These are phyloP conservation scores for Dryas octopetala DNA, from an alignment of 306 rosid genomes.

Conservation along the genomic window DNA sequence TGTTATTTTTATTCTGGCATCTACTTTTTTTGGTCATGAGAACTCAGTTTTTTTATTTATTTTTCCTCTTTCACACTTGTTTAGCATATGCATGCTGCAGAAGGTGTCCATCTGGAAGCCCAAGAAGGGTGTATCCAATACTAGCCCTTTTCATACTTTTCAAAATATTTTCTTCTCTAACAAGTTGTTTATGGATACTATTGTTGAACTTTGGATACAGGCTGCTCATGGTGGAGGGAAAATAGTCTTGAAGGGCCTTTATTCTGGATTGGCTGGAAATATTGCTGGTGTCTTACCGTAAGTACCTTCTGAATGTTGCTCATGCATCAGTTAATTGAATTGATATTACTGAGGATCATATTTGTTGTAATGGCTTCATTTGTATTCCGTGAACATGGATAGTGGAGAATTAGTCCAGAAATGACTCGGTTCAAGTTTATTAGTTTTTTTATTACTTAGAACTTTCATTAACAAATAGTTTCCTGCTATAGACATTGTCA, in stretches of 20 bases:
- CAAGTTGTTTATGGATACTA: conserved; percentile 10
- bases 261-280: conserved; percentile 96
- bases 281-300: conserved; percentile 97
- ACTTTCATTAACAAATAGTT: not conserved
- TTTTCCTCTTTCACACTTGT: not conserved
- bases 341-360: not conserved
- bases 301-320: conserved; percentile 33
- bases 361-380: not conserved
- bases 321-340: not conserved
- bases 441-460: not conserved
- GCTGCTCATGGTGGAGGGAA: conserved; percentile 88
- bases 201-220: conserved; percentile 38
- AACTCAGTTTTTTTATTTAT: not conserved
- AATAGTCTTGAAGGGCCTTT: conserved; percentile 76
- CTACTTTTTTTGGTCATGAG: not conserved
- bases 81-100: not conserved
- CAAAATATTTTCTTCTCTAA: not conserved
- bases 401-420: not conserved
- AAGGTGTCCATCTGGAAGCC: not conserved
- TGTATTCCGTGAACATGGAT: not conserved
- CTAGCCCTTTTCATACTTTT: not conserved
- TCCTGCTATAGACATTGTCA: not conserved
- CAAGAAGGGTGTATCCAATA: not conserved
- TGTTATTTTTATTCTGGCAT: not conserved
- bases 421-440: not conserved